Evolutionary conservation across 768 basidiomycete species (phyloP), one percentile per base, ranked within the genome.

Genomic region (Tubosaeta brunneosetosa): DNA sequence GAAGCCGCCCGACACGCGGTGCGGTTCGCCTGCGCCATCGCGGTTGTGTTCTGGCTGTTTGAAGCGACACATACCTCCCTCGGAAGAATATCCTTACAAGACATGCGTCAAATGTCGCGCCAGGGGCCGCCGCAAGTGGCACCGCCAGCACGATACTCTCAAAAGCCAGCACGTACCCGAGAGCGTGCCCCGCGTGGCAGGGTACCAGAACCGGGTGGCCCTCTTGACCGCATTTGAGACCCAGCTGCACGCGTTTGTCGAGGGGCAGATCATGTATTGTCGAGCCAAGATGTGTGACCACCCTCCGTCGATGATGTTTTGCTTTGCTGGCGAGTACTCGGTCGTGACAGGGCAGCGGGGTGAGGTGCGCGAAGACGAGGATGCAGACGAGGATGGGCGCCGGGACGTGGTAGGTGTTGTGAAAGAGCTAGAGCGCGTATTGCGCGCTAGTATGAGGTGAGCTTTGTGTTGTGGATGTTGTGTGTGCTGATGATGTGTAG

Each of bases 11-110:
- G 34, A 36, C 9, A 5, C 11, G 1, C 31, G 3, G 32, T 26
- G 36, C 13, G 2, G 4, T 25, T 44, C 47, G 16, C 11, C 6
- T 1, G 14, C 1, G 25, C 10, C 31, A 4, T 75, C 76, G 33
- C 69, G 77, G 14, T 53, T 74, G 1, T 80, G 79, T 51, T 55
- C 61, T 0, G 60, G 64, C 25, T 80, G 79, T 49, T 62, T 59
- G 1, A 66, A 59, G 10, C 9, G 16, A 32, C 66, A 73, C 8
- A 62, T 79, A 0, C 75, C 77, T 0, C 62, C 69, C 3, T 46
- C 47, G 1, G 58, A 58, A 14, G 71, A 76, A 51, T 78, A 79
- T 57, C 62, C 43, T 3, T 74, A 68, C 68, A 72, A 73, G 49
- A 66, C 66, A 47, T 81, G 79, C 40, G 49, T 56, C n/a, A 40